A percentile compares a stretch with the other conserved stretches of the same genome.
Conservation (phyloP, 164 flowering plant species). For the Houttuynia cordata region DNA sequence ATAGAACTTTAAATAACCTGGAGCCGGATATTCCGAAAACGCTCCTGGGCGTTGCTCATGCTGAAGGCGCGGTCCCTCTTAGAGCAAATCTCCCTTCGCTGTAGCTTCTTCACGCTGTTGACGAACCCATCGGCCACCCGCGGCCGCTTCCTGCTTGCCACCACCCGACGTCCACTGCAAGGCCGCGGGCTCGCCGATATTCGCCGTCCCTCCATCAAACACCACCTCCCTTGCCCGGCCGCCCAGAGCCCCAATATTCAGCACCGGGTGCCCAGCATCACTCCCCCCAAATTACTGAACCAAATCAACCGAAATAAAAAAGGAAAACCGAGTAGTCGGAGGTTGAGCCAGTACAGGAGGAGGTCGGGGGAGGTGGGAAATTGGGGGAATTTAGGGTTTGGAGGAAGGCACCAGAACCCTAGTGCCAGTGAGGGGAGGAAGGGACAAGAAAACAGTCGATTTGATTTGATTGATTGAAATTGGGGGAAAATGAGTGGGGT, state of each 20-base stretch:
- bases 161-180: constrained; percentile 51
- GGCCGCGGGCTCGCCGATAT: constrained; percentile 78
- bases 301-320: too few species aligned
- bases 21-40: constrained; percentile 71
- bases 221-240: neutral
- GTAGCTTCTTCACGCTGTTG: constrained; percentile 92
- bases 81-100: constrained; percentile 75
- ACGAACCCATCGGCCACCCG: constrained; percentile 57
- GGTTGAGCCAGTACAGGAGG: too few species aligned
- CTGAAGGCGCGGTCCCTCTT: constrained; percentile 70
- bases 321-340: too few species aligned
- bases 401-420: too few species aligned
- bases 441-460: too few species aligned
- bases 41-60: constrained; percentile 72
- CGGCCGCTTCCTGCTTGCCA: constrained; percentile 61
- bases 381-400: too few species aligned
- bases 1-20: constrained; percentile 23
- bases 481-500: too few species aligned
- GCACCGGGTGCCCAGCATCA: neutral
- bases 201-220: constrained; percentile 52
- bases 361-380: too few species aligned
- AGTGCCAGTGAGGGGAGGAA: too few species aligned
- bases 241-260: neutral
- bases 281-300: too few species aligned
- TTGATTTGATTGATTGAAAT: too few species aligned